Base-by-base conservation (phyloP, 106 monocot species). In the Ottelia alismoides region DNA sequence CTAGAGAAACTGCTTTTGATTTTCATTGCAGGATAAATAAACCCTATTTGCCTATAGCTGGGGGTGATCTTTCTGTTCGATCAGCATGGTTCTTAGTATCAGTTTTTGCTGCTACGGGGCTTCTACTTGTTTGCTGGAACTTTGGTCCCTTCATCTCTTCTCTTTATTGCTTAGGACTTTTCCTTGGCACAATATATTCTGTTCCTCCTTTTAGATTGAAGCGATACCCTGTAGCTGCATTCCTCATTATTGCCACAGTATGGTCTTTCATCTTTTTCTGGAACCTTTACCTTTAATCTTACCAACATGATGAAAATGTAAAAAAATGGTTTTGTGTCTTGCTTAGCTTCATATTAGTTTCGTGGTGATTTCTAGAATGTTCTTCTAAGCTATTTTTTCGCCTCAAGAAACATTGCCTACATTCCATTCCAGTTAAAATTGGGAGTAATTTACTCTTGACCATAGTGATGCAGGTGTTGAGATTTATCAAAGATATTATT, bases 171-270 rank as follows among this genome's bases (percentile, higher is more conserved):
- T 65, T 98, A 11, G 96, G 96, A 32, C 85, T 98, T 46, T 82
- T 98, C 54, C 82, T 98, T 49, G 96, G 96, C 59, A 98, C 96
- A 17, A 82, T 98, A 21, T 98, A 98, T 76, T 98, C 96, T 47
- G 96, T 98, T 66, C 96, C 96, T 68, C 96, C 96, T 54, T 98
- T 98, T 70, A 74, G 89, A 77, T 58, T 98, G 60, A 98, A 98
- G 77, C 78, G 76, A 67, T 98, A 66, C 60, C 89, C 96, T 57
- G 69, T 89, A 68, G 89, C 85, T 10, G 96, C 96, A 45, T 98
- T 98, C 77, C 96, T 98, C 70, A 98, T 98, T 55, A 98, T 96
- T 76, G 84, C 96, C 52, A 96, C 82, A 65, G 96, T 98, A 78
- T 48, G 68, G 29, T 67, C 18, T 60, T 50, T 45, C 23, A 52